phyloP scores from a whole-genome alignment of 2,329 filamentous ascomycete species.

The Alternaria brassicae region DNA sequence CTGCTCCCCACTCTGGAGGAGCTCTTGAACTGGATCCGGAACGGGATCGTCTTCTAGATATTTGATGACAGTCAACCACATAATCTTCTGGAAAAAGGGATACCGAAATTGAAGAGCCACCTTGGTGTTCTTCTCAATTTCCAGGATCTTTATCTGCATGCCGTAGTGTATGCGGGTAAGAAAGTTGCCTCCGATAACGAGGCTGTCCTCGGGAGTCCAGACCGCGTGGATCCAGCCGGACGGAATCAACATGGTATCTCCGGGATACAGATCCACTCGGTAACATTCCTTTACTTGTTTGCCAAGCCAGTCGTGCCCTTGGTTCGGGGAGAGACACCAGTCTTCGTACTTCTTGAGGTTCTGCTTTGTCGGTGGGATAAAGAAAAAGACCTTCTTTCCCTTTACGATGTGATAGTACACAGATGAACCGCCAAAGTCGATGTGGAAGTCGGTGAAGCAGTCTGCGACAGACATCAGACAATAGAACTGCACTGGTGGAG shows the following conservation, averaged over 20 bases:
- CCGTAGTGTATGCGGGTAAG: constrained; percentile 69
- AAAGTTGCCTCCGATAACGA: constrained; percentile 76
- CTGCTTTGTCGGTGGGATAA: constrained; percentile 72
- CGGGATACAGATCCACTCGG: constrained; percentile 69
- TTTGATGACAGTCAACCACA: constrained; percentile 71
- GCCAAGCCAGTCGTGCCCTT: constrained; percentile 70
- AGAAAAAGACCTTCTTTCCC: constrained; percentile 74
- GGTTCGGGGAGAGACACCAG: constrained; percentile 71
- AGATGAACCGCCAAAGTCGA: constrained; percentile 74
- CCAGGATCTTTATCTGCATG: constrained; percentile 70
- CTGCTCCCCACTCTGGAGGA: constrained; percentile 62
- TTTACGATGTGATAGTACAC: constrained; percentile 75
- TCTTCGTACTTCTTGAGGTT: constrained; percentile 74
- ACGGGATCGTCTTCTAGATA: constrained; percentile 70
- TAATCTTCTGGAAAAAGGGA: constrained; percentile 72
- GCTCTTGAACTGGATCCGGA: constrained; percentile 62
- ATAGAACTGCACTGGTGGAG: constrained; percentile 71
- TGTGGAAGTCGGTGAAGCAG: constrained; percentile 75
- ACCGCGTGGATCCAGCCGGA: constrained; percentile 77
- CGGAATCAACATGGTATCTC: constrained; percentile 74
- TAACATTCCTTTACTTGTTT: constrained; percentile 71
- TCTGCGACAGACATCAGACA: constrained; percentile 75
- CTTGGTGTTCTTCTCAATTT: constrained; percentile 72
- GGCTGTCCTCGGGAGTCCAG: constrained; percentile 72
- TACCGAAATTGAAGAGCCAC: constrained; percentile 71